Base-by-base conservation (phyloP, 2,329 filamentous ascomycete species). In the Cytospora leucostoma region DNA sequence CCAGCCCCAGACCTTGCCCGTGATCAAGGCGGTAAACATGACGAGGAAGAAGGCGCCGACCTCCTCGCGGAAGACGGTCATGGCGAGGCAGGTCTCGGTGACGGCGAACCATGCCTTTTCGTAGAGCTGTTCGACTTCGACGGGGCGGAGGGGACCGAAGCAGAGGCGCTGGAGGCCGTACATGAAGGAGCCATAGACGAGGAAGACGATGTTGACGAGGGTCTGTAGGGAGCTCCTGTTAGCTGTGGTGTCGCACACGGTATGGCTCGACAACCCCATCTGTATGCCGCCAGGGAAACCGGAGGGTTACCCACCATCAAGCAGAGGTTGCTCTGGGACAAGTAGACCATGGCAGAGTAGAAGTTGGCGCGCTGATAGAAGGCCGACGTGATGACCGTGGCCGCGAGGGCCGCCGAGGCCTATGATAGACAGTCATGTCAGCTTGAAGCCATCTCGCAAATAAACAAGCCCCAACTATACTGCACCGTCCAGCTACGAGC, bases 21-120 rank as follows among this genome's bases (percentile, higher is more conserved):
- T 94, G 54, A 99, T 85, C 47, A 99, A 83, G 33, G 89, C 88
- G 17, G 96, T 91, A 75, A 99, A 98, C 93, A 99, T 98, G 71
- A 95, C 88, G 64, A 99, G 81, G 72, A 98, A 97, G 88, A 93
- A 96, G 50, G 90, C 91, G 52, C 95, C 94, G 19, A 99, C 88
- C 74, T 98, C 93, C 67, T 97, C 95, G 52, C 95, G 85, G 76
- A 99, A 98, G 68, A 97, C 97, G 35, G 95, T 97, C 94, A 99
- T 98, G 35, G 95, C 95, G 67, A 99, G 82, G 72, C 93, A 92
- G 67, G 95, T 99, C 79, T 99, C 95, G 54, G 94, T 97, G 49
- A 98, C 91, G 47, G 95, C 94, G 73, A 97, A 97, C 96, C 96
- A 99, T 56, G 91, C 93, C 76, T 94, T 94, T 76, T 99, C 95